These are phyloP conservation scores for Salvia hispanica DNA, from an alignment of 257 asterid species.

Conservation along the genomic window DNA sequence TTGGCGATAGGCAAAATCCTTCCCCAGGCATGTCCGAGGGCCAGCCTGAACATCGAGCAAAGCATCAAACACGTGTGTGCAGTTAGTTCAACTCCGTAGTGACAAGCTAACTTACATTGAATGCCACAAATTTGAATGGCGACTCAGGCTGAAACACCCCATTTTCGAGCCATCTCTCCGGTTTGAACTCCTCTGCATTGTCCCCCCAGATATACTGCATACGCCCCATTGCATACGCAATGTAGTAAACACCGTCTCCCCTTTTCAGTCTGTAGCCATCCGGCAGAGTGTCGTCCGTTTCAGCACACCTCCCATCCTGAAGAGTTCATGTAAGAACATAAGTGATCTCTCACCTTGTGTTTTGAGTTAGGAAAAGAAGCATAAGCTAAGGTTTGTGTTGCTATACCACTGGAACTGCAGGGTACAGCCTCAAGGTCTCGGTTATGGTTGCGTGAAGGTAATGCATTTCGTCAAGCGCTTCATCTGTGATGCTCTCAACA, in stretches of 20 bases:
- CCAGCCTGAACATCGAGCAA: constrained; percentile 52
- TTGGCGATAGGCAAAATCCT: constrained; percentile 69
- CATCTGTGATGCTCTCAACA: constrained; percentile 50
- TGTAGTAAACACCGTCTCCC: constrained; percentile 65
- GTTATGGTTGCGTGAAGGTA: constrained; percentile 71
- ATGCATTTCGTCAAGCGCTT: constrained; percentile 66
- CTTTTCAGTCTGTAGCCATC: constrained; percentile 63
- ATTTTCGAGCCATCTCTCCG: constrained; percentile 73
- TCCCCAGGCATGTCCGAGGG: constrained; percentile 66
- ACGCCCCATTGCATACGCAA: constrained; percentile 77
- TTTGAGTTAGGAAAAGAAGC: not conserved
- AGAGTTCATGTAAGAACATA: not conserved
- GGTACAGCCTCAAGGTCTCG: constrained; percentile 75
- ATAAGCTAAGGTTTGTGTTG: not conserved
- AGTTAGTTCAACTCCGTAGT: not conserved
- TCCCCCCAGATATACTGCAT: constrained; percentile 73
- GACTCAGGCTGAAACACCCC: constrained; percentile 65
- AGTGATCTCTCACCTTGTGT: not conserved
- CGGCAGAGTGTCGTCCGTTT: constrained; percentile 67
- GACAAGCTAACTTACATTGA: constrained; percentile 46
- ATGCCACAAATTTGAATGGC: constrained; percentile 73
- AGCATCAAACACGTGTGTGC: not conserved
- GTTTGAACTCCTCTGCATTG: constrained; percentile 61
- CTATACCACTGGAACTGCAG: constrained; percentile 73
- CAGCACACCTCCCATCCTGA: constrained; percentile 76